Conservation (phyloP, 768 basidiomycete genomes). For the Lactarius indigo region DNA sequence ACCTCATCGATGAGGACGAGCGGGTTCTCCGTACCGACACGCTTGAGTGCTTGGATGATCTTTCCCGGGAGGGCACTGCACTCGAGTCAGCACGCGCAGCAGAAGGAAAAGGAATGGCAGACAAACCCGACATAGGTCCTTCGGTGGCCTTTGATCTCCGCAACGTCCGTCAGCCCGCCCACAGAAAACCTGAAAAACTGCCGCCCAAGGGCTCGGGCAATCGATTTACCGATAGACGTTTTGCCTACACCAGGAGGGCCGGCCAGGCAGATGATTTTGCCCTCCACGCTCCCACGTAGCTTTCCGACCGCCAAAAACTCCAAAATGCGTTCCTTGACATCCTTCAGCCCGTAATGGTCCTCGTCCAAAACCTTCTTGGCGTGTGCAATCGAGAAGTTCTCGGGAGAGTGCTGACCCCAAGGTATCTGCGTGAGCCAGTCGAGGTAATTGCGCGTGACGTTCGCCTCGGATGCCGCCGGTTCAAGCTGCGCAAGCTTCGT, state of each 20-base stretch:
- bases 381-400: conserved; percentile 86
- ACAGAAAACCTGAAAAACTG: conserved; percentile 98
- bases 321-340: conserved; percentile 90
- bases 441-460: conserved; percentile 91
- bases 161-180: conserved; percentile 94
- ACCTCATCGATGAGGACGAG: conserved; percentile 94
- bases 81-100: not conserved
- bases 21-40: conserved; percentile 91
- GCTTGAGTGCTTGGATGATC: conserved; percentile 91
- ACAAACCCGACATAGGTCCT: conserved; percentile 92
- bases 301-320: conserved; percentile 97
- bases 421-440: conserved; percentile 95
- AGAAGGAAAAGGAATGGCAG: not conserved
- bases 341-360: conserved; percentile 90
- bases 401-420: conserved; percentile 92
- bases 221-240: conserved; percentile 93
- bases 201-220: conserved; percentile 83
- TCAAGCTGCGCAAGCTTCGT: conserved; percentile 87
- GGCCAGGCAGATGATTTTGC: conserved; percentile 95
- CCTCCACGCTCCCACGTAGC: conserved; percentile 89
- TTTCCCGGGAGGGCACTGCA: conserved; percentile 85
- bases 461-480: conserved; percentile 88
- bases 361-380: conserved; percentile 85
- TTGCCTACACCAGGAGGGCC: conserved; percentile 98
- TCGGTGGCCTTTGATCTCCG: conserved; percentile 98